Percentiles rank a stretch among this genome's conserved stretches.
Evolutionary conservation across 2,329 filamentous ascomycete species (phyloP).

Genomic region (Apiospora rasikravindrae): DNA sequence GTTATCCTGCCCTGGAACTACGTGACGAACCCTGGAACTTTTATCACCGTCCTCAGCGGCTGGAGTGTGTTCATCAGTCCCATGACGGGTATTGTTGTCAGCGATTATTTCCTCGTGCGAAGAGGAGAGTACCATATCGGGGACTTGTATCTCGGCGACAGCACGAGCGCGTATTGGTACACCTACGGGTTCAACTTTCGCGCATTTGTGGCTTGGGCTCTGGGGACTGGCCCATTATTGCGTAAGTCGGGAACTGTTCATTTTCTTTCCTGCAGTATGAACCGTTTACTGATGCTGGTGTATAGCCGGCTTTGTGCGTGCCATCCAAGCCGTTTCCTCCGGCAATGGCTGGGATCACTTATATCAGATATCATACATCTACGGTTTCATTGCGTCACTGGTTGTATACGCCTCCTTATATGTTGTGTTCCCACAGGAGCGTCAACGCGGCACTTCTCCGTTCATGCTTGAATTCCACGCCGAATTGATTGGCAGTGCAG

Average conservation of each 20-base stretch:
- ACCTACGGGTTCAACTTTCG: slow-evolving; percentile 50
- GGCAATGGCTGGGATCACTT: slow-evolving; percentile 39
- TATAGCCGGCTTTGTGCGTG: slow-evolving; percentile 35
- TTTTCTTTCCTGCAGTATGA: background rate
- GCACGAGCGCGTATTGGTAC: slow-evolving; percentile 49
- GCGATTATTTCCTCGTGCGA: slow-evolving; percentile 52
- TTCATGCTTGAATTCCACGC: slow-evolving; percentile 35
- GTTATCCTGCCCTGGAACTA: slow-evolving; percentile 53
- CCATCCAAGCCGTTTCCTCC: slow-evolving; percentile 28
- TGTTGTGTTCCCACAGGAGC: slow-evolving; percentile 30
- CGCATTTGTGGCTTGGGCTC: slow-evolving; percentile 45
- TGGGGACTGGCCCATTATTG: slow-evolving; percentile 42
- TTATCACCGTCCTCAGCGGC: slow-evolving; percentile 41
- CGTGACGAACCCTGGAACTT: slow-evolving; percentile 48
- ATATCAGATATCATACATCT: slow-evolving; percentile 38
- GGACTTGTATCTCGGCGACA: slow-evolving; percentile 47
- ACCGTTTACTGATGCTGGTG: background rate
- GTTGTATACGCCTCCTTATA: slow-evolving; percentile 31
- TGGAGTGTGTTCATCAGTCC: slow-evolving; percentile 53
- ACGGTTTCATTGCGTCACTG: slow-evolving; percentile 35
- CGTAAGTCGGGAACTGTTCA: slow-evolving; percentile 27
- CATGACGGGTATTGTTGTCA: slow-evolving; percentile 50
- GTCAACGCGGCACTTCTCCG: slow-evolving; percentile 33
- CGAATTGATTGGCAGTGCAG: slow-evolving; percentile 19
- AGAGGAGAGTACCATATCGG: slow-evolving; percentile 45